Evolutionary conservation across 1,284 basidiomycete genomes (phyloP).

Genomic region (Cryptococcus jaspeensis): DNA sequence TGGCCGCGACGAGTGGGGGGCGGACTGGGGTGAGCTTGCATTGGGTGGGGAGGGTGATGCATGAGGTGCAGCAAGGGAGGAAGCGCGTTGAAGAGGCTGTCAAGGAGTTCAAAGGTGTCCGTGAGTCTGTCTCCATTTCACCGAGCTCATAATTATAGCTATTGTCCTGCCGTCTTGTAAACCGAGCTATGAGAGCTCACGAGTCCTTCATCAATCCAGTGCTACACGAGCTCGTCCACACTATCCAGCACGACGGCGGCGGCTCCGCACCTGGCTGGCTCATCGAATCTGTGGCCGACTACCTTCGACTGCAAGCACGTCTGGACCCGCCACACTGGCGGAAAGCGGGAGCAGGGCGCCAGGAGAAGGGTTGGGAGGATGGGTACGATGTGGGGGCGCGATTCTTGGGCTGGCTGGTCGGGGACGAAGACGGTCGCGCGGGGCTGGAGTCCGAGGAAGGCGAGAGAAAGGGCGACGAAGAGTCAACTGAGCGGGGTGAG

Average conservation of each 20-base stretch:
- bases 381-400: constrained; percentile 36
- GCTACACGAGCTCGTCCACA: constrained; percentile 37
- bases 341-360: constrained; percentile 25
- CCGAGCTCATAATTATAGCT: not conserved
- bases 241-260: constrained; percentile 33
- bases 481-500: not conserved
- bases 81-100: constrained; percentile 25
- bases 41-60: constrained; percentile 29
- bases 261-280: constrained; percentile 33
- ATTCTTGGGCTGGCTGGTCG: constrained; percentile 35
- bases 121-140: constrained; percentile 21
- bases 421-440: not conserved
- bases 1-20: constrained; percentile 34
- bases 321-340: constrained; percentile 39
- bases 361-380: constrained; percentile 34
- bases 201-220: constrained; percentile 11
- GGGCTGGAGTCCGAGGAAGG: constrained; percentile 23
- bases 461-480: constrained; percentile 1
- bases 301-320: constrained; percentile 24
- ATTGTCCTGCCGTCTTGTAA: not conserved
- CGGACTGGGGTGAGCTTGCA: constrained; percentile 28
- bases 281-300: constrained; percentile 36
- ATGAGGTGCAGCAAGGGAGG: constrained; percentile 16
- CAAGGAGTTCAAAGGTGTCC: constrained; percentile 43
- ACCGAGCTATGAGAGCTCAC: not conserved